A percentile compares a stretch with the other conserved stretches of the same genome.
phyloP scores from a whole-genome alignment of 192 early-diverging fungal genomes.

The Backusella macrospora region DNA sequence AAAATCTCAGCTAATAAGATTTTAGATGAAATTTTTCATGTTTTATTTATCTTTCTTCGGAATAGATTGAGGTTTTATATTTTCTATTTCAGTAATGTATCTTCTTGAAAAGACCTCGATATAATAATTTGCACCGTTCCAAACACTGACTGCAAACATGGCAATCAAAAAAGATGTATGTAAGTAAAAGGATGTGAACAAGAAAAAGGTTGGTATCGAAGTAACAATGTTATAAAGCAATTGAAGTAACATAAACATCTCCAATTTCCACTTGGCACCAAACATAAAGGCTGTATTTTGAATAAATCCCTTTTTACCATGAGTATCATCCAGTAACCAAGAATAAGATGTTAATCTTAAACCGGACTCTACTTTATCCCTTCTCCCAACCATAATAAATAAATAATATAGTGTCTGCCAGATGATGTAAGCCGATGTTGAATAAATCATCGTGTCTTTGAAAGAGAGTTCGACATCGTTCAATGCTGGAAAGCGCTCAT shows the following conservation, averaged over 20 bases:
- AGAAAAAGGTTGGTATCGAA: conserved; percentile 47
- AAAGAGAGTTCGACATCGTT: conserved; percentile 27
- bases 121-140: conserved; percentile 71
- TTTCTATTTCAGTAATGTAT: conserved; percentile 47
- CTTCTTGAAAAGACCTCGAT: conserved; percentile 69
- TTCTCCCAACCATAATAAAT: conserved; percentile 36
- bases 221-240: conserved; percentile 56
- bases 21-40: background rate
- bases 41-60: too few species aligned
- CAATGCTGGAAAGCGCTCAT: conserved; percentile 50
- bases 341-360: conserved; percentile 62
- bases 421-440: conserved; percentile 28
- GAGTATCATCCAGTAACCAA: conserved; percentile 58
- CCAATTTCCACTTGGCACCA: conserved; percentile 52
- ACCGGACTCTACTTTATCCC: conserved; percentile 42
- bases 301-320: conserved; percentile 40
- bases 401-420: conserved; percentile 40
- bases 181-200: conserved; percentile 56
- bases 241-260: conserved; percentile 65
- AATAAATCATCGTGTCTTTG: conserved; percentile 19
- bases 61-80: background rate
- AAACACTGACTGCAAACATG: conserved; percentile 59
- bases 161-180: conserved; percentile 56
- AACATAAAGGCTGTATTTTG: conserved; percentile 48
- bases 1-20: background rate